Evolutionary conservation across 345 rosid genomes (phyloP).

Genomic region (Rubroshorea leprosula): DNA sequence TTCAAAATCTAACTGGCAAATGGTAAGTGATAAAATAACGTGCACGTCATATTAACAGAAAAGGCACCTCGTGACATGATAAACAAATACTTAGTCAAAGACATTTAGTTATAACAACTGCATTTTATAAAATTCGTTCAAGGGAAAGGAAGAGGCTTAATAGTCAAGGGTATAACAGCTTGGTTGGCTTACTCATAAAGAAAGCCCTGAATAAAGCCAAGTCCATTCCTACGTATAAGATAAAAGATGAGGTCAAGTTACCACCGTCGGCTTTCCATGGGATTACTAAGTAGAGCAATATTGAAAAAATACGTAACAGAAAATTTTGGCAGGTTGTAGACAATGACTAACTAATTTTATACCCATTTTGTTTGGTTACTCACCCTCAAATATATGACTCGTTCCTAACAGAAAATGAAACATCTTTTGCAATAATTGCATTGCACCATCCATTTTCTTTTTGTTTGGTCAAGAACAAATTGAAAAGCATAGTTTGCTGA

Average conservation of each 20-base stretch:
- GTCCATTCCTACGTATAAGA: constrained; percentile 5
- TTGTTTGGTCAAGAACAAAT: neutral
- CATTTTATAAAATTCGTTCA: neutral
- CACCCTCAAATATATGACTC: neutral
- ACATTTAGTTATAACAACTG: neutral
- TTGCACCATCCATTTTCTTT: neutral
- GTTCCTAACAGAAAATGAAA: too few relatives aligned
- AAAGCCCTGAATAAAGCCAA: neutral
- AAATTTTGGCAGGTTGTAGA: constrained; percentile 6
- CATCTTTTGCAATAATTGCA: neutral
- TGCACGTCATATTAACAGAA: neutral
- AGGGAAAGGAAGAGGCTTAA: neutral
- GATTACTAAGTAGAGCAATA: too few relatives aligned
- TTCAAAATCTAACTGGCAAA: neutral
- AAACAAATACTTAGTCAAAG: constrained; percentile 2
- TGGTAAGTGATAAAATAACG: neutral
- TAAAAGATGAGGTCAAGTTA: neutral
- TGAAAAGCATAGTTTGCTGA: neutral
- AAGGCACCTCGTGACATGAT: neutral
- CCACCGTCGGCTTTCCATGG: too few relatives aligned
- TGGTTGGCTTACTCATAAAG: constrained; percentile 6
- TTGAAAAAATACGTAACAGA: neutral
- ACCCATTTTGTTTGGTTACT: too few relatives aligned
- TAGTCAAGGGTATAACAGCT: neutral
- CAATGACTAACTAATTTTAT: neutral